Base-by-base conservation (phyloP, 225 moss, liverwort and hornwort species). In the Marchantia polymorpha region DNA sequence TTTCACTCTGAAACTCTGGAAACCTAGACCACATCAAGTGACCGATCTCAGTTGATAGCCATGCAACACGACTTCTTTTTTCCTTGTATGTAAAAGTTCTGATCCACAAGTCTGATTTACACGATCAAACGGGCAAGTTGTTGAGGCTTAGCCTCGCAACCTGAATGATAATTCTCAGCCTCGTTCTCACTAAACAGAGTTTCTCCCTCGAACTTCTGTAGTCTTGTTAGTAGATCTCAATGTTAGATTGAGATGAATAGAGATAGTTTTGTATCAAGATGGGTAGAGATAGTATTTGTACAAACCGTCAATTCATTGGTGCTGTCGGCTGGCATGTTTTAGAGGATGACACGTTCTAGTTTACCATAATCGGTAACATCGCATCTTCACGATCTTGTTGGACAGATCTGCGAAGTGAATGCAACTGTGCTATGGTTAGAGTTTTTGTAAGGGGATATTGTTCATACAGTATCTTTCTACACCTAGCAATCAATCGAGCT, bases 1-100 rank as follows among this genome's bases (percentile, higher is more conserved):
- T 81, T 84, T 86, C 48, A 88, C 87, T n/a, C 83, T 96, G 51
- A 91, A 90, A 88, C 88, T 96, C 17, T 94, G 96, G 96, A 91
- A 88, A 83, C 92, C 96, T 19, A 83, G 85, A 53, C 72, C 85
- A 30, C 82, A 83, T 61, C 84, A 84, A 68, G 64, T 78, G 20
- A 64, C 68, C 55, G 84, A 83, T 75, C 80, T 87, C 7, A 82
- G 63, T 30, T 87, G 81, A 87, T 20, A 6, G 60, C 5, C 47
- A 27, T 55, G 15, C n/a, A 54, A 27, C 26, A 27, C 54, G 26
- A 39, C 23, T 52, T 14, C 15, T 9, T 46, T 23, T 50, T 15
- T 51, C 49, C 47, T 8, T 71, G 50, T 6, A 51, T 46, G n/a
- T 51, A 50, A 51, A 12, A 7, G 72, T 11, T n/a, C 11, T 17